Evolutionary conservation across 192 early-diverging fungal genomes (phyloP), one percentile per base, ranked within the genome.

Genomic region (Backusella tarrabulga): DNA sequence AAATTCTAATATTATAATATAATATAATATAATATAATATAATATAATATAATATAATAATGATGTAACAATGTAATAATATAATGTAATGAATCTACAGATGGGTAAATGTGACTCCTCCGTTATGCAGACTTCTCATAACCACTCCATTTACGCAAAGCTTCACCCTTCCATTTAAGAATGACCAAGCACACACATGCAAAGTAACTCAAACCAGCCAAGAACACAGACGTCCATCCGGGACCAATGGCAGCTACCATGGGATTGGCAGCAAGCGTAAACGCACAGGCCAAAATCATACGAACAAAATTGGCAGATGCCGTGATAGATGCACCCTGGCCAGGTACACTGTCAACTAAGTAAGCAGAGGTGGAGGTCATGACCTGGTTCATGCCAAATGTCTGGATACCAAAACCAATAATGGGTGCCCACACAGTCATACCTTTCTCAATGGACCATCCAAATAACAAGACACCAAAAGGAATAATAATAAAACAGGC

Each of bases 351-450:
- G 67, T 86, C 83, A 11, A 86, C 86, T 8, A 84, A 44, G n/a
- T 87, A 87, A 3, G 85, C 83, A 7, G 85, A 74, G 14, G 26
- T 54, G 29, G 76, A 76, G 6, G 84, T 71, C 7, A 82, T 50
- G 19, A 46, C 71, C 82, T 85, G 86, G 29, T 77, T 80, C 82
- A 83, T 83, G 17, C 84, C 86, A 80, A 87, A 83, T 56, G 79
- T 82, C 21, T 82, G 81, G 54, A 85, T 80, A 52, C 79, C 83
- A 66, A 87, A 85, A 14, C 84, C 85, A 23, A 85, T 35, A 60
- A 86, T 85, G 8, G 84, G 78, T 0, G 67, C 82, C 41, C 82
- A 83, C 19, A 86, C 79, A 29, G 76, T 79, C 9, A 85, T 34
- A 4, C 80, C 60, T 32, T 77, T 77, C 32, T 83, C 71, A 23